These are phyloP conservation scores for Breviolum minutum DNA, from an alignment of 73 alveolate species.

Conservation along the genomic window DNA sequence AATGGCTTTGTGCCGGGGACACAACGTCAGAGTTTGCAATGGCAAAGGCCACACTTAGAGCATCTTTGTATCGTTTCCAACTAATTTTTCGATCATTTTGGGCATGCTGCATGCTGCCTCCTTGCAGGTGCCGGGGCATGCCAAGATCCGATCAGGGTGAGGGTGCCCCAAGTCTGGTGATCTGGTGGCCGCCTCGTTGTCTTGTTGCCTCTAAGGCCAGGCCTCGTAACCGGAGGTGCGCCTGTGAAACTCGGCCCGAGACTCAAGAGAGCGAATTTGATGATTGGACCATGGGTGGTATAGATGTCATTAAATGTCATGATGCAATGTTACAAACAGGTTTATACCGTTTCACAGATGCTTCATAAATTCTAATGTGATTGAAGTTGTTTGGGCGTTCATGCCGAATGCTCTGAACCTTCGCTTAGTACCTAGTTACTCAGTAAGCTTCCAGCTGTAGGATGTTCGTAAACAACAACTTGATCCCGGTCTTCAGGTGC, in stretches of 20 bases:
- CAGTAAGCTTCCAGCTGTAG: too few relatives aligned
- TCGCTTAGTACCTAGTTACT: too few relatives aligned
- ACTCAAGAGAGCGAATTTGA: background rate
- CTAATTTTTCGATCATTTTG: background rate
- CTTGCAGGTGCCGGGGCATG: constrained; percentile 68
- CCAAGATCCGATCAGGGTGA: constrained; percentile 76
- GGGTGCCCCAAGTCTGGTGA: constrained; percentile 4
- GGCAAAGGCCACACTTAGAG: too few relatives aligned
- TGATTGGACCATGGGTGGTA: background rate
- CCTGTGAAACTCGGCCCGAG: constrained; percentile 63
- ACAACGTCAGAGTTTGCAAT: too few relatives aligned
- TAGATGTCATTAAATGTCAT: too few relatives aligned
- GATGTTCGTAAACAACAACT: background rate
- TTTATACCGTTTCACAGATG: too few relatives aligned
- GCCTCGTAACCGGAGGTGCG: constrained; percentile 84
- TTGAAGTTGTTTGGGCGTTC: too few relatives aligned
- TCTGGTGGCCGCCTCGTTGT: background rate
- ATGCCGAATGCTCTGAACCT: too few relatives aligned
- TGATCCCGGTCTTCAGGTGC: background rate
- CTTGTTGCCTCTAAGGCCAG: constrained; percentile 30
- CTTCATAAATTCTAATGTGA: too few relatives aligned
- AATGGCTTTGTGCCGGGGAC: background rate
- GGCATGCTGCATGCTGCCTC: background rate
- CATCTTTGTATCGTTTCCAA: too few relatives aligned
- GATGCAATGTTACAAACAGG: too few relatives aligned